Conservation (phyloP, 2,329 filamentous ascomycete species). For the Fonsecaea pugnacius region DNA sequence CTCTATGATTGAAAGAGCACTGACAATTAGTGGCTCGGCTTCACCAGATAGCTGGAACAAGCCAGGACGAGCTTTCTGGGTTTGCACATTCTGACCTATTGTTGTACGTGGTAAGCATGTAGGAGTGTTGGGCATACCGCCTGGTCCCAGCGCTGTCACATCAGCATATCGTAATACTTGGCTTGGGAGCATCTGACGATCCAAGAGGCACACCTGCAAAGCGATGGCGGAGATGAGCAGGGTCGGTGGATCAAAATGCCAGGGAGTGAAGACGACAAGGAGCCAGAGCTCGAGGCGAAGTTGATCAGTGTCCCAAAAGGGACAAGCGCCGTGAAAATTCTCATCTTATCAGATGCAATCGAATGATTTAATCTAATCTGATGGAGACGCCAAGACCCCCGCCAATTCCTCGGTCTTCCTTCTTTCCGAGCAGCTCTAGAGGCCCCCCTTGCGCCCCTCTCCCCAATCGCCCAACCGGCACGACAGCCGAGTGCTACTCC, state of each 20-base stretch:
- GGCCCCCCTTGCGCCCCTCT: too few relatives aligned
- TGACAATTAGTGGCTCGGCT: not conserved
- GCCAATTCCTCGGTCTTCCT: too few relatives aligned
- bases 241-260: not conserved
- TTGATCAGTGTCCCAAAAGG: not conserved
- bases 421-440: too few relatives aligned
- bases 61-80: not conserved
- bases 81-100: not conserved
- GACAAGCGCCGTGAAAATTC: conserved; percentile 13
- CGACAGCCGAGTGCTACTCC: too few relatives aligned
- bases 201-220: not conserved
- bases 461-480: too few relatives aligned
- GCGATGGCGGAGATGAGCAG: not conserved
- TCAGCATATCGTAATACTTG: not conserved
- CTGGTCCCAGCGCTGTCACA: not conserved
- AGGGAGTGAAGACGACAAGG: not conserved
- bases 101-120: not conserved
- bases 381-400: not conserved
- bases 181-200: not conserved
- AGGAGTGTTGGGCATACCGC: not conserved
- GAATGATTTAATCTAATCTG: conserved; percentile 14
- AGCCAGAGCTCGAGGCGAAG: conserved; percentile 10
- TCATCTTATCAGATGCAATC: conserved; percentile 10
- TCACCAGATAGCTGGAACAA: not conserved
- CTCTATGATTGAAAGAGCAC: not conserved